phyloP scores from a whole-genome alignment of 73 alveolate genomes.

The Urostyla sp. region DNA sequence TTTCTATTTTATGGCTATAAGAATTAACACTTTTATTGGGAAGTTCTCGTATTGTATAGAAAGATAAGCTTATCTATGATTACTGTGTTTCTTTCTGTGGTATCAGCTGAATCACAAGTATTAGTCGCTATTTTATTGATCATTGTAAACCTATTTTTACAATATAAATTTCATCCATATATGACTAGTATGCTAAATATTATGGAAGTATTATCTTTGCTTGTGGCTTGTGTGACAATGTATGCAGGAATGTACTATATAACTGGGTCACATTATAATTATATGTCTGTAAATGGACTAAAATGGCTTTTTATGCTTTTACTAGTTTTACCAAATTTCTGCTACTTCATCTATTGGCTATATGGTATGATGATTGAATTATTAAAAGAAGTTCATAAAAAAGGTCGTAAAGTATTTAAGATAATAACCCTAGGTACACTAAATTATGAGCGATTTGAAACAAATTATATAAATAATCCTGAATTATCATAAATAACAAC shows the following conservation, averaged over 20 bases:
- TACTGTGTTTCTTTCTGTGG: constrained; percentile 43
- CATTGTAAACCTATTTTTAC: not conserved
- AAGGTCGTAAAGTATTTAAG: not conserved
- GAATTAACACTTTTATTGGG: constrained; percentile 53
- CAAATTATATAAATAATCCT: constrained; percentile 10
- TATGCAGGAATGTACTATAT: constrained; percentile 67
- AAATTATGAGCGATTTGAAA: constrained; percentile 8
- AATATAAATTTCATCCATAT: constrained; percentile 43
- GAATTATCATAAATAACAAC: too few species aligned
- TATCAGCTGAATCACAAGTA: constrained; percentile 68
- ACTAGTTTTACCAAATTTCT: constrained; percentile 29
- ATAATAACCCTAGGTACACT: not conserved
- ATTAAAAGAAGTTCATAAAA: not conserved
- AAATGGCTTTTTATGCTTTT: constrained; percentile 59
- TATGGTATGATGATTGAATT: constrained; percentile 39
- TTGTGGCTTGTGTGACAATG: constrained; percentile 38
- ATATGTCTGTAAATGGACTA: constrained; percentile 35
- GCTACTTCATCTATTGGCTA: constrained; percentile 55
- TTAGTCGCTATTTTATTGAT: constrained; percentile 49
- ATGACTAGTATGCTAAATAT: constrained; percentile 19
- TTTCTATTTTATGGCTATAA: constrained; percentile 33
- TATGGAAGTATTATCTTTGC: constrained; percentile 47
- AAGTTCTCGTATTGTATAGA: constrained; percentile 59
- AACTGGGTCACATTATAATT: constrained; percentile 51
- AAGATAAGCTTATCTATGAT: constrained; percentile 42